Base-by-base conservation (phyloP, 208 protist species). In the Vickermania spadyakhi region DNA sequence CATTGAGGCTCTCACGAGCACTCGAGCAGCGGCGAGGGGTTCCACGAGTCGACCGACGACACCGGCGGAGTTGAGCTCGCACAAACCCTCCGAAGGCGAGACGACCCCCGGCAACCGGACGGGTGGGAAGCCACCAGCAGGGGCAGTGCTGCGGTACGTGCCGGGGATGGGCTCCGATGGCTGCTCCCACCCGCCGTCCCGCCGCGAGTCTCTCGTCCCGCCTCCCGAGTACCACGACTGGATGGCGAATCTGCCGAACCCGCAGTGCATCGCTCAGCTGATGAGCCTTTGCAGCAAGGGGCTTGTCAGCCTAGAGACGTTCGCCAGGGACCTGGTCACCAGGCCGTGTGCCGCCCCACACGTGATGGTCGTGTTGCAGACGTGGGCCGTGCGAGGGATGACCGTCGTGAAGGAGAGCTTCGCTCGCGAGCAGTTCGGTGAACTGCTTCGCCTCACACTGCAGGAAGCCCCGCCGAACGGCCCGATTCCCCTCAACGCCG, bases 371-470 rank as follows among this genome's bases (percentile, higher is more conserved):
- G 70, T 78, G 25, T 52, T 87, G 49, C 41, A 41, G 21, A 31
- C 71, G 18, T 93, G 86, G 86, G 49, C 81, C 2, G 70, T 79
- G 28, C 82, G 86, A 18, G 85, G 80, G 49, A 53, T 93, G 25
- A 79, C 73, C 14, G 81, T 93, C 52, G 70, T 81, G 4, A 84
- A 79, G 63, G 80, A 84, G 53, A 76, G 78, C 49, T 79, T 76
- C 60, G 66, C 72, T n/a, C 79, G 86, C 4, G 60, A 70, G 22
- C 50, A 70, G 4, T 89, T 75, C 22, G 78, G 78, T 2, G 52
- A 42, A 54, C 61, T 93, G n/a, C 64, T 93, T 2, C 50, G 53
- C 21, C 62, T 72, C 13, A 42, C 84, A 25, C 3, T 64, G 14
- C 41, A 62, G 45, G 65, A 73, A 58, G 31, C 23, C 41, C 51